Conservation (phyloP, 2,329 filamentous ascomycete genomes). For the Talaromyces sp. region DNA sequence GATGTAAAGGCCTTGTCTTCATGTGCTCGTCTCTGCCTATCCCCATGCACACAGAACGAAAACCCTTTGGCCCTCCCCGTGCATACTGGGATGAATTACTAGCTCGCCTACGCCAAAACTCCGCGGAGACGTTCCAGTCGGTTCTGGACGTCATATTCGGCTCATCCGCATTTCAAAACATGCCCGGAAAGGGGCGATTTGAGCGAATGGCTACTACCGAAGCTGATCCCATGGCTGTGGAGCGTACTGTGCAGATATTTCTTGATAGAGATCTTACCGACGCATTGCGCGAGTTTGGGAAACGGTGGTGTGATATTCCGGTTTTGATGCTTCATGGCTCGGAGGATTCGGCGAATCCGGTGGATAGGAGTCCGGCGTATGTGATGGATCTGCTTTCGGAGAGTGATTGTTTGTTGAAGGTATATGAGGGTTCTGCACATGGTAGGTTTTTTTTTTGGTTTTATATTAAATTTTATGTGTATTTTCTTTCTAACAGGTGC, state of each 20-base stretch:
- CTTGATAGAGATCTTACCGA: not conserved
- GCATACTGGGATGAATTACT: not conserved
- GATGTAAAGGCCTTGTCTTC: not conserved
- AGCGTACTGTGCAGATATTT: not conserved
- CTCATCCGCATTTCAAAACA: not conserved
- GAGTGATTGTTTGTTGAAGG: not conserved
- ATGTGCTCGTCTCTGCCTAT: not conserved
- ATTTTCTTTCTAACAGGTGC: not conserved
- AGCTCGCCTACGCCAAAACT: not conserved
- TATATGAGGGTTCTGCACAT: not conserved
- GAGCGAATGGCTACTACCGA: slow-evolving; percentile 54
- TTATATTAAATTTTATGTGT: no score
- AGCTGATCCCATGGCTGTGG: slow-evolving; percentile 38
- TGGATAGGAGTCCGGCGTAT: not conserved
- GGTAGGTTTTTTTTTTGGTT: not conserved
- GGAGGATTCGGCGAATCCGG: not conserved
- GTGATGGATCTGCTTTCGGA: not conserved
- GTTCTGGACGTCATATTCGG: not conserved
- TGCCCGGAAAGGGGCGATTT: not conserved
- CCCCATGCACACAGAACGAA: not conserved
- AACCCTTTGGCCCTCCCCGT: not conserved
- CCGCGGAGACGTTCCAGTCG: not conserved
- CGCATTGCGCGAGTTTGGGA: not conserved
- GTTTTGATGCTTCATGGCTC: not conserved
- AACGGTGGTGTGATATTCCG: not conserved